phyloP scores from a whole-genome alignment of 768 basidiomycete genomes.

The Exidia glandulosa region DNA sequence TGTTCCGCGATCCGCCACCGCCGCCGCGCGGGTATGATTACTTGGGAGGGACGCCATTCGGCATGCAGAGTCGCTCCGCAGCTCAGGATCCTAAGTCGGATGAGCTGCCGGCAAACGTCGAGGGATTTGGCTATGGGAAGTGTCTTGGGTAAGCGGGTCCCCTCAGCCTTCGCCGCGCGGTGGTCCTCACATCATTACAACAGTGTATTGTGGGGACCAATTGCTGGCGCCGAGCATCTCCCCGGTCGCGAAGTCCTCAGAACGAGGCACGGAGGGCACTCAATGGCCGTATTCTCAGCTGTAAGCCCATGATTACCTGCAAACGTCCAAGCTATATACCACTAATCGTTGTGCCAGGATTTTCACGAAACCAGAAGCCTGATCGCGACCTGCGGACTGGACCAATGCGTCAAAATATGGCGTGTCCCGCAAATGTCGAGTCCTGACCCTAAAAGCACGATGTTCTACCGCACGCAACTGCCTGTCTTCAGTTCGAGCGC shows the following conservation, averaged over 20 bases:
- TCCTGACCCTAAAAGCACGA: background rate
- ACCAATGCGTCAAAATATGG: constrained; percentile 72
- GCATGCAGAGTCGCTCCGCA: constrained; percentile 35
- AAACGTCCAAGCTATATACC: constrained; percentile 4
- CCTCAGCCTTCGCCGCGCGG: no score
- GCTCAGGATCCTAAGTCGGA: background rate
- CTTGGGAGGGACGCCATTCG: constrained; percentile 58
- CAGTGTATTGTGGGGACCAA: constrained; percentile 54
- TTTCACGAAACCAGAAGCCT: constrained; percentile 57
- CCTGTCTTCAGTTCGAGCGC: constrained; percentile 60
- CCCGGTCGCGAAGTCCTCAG: background rate
- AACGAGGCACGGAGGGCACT: constrained; percentile 55
- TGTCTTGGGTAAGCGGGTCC: no score
- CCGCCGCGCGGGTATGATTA: constrained; percentile 32
- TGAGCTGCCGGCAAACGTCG: constrained; percentile 24
- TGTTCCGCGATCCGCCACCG: constrained; percentile 43
- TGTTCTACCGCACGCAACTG: constrained; percentile 53
- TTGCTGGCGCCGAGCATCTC: background rate
- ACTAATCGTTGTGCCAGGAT: constrained; percentile 28
- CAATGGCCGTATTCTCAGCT: constrained; percentile 55
- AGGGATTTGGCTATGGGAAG: constrained; percentile 47
- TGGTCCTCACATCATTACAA: no score
- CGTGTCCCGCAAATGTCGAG: constrained; percentile 30
- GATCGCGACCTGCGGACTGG: constrained; percentile 69
- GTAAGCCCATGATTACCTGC: constrained; percentile 23